phyloP scores from a whole-genome alignment of 306 rosid species.

The Cucurbita argyrosperma region DNA sequence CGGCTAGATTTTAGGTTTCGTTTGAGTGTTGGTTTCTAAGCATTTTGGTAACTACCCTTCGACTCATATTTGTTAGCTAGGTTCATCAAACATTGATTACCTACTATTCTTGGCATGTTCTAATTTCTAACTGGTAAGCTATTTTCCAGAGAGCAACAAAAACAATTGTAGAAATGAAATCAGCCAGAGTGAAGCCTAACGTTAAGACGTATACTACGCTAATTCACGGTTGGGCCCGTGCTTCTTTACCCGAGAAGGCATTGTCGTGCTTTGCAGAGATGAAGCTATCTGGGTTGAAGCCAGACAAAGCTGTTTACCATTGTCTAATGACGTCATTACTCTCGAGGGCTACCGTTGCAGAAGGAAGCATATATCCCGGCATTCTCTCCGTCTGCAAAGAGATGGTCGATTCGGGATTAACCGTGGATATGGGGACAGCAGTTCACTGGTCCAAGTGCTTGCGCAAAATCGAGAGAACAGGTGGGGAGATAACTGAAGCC shows the following conservation, averaged over 20 bases:
- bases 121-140: not conserved
- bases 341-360: slow-evolving; percentile 76
- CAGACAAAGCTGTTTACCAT: slow-evolving; percentile 90
- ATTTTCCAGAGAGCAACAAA: slow-evolving; percentile 57
- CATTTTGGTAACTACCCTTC: not conserved
- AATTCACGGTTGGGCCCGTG: slow-evolving; percentile 94
- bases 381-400: slow-evolving; percentile 54
- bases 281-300: slow-evolving; percentile 69
- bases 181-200: slow-evolving; percentile 69
- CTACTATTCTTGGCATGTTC: not conserved
- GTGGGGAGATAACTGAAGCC: slow-evolving; percentile 82
- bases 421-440: slow-evolving; percentile 95
- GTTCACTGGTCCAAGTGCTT: slow-evolving; percentile 88
- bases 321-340: slow-evolving; percentile 89
- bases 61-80: not conserved
- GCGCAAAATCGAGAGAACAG: slow-evolving; percentile 65
- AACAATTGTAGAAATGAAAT: slow-evolving; percentile 59
- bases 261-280: slow-evolving; percentile 66
- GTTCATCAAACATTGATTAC: not conserved
- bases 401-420: slow-evolving; percentile 64
- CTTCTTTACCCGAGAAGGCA: slow-evolving; percentile 89
- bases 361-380: slow-evolving; percentile 50
- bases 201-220: slow-evolving; percentile 76
- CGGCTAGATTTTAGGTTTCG: not conserved
- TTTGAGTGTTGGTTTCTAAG: not conserved